Evolutionary conservation across 83 land plant genomes (phyloP).

Genomic region (Thuja plicata): DNA sequence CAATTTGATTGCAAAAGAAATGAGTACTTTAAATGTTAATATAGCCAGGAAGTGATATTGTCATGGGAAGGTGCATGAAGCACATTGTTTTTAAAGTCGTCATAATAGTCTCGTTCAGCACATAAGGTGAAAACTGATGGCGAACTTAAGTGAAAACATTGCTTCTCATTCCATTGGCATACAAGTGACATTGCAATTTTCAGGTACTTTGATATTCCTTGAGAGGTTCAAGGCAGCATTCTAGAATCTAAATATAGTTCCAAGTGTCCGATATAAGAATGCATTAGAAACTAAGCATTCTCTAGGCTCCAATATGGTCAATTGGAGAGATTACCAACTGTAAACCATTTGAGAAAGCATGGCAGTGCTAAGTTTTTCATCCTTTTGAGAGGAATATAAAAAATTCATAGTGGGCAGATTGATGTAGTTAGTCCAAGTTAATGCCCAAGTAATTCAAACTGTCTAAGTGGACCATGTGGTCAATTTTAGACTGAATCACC

Average conservation of each 20-base stretch:
- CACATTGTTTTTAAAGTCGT: neutral
- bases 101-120: neutral
- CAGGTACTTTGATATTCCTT: neutral
- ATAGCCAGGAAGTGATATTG: neutral
- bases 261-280: neutral
- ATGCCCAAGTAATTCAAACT: neutral
- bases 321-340: neutral
- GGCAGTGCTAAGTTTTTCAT: neutral
- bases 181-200: neutral
- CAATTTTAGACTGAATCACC: neutral
- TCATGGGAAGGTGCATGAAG: neutral
- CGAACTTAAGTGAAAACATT: neutral
- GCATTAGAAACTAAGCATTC: neutral
- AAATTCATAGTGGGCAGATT: neutral
- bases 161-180: neutral
- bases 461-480: neutral
- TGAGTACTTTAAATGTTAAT: neutral
- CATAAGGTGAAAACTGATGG: neutral
- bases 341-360: neutral
- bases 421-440: neutral
- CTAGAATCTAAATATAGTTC: neutral
- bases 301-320: neutral
- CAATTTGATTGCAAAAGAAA: slow-evolving; percentile 6
- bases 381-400: neutral
- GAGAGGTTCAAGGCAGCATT: neutral